Evolutionary conservation across 1,284 basidiomycete species (phyloP).

Genomic region (Boletus semigastroideus): DNA sequence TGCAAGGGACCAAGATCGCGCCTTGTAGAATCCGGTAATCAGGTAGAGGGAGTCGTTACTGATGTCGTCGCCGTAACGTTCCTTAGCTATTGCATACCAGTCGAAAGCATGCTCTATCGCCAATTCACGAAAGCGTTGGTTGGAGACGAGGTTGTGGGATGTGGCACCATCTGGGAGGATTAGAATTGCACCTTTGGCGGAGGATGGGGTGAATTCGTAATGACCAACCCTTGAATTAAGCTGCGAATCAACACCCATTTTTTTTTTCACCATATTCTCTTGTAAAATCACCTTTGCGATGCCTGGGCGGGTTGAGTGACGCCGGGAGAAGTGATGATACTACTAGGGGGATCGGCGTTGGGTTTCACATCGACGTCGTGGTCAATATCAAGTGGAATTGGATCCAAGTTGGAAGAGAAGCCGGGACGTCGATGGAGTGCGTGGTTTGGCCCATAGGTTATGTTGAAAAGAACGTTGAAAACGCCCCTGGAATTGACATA

Average conservation of each 20-base stretch:
- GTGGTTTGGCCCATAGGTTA: background rate
- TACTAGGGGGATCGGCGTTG: background rate
- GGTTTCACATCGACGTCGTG: background rate
- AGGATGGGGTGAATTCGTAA: background rate
- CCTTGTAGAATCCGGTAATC: background rate
- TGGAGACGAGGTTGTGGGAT: background rate
- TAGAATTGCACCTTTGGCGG: slow-evolving; percentile 5
- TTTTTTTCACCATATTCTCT: background rate
- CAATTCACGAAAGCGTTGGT: background rate
- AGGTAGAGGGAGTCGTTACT: background rate
- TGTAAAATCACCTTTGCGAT: background rate
- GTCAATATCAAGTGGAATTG: background rate
- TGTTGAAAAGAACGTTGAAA: slow-evolving; percentile 8
- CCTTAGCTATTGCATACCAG: background rate
- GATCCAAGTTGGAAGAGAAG: background rate
- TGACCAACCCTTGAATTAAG: background rate
- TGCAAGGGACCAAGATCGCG: background rate
- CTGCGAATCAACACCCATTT: background rate
- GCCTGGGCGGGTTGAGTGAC: background rate
- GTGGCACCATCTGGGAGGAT: slow-evolving; percentile 10
- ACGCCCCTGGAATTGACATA: background rate
- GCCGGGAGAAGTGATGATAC: background rate
- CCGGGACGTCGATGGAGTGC: background rate
- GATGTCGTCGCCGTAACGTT: background rate
- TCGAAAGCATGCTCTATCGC: background rate